Evolutionary conservation across 306 rosid species (phyloP), one percentile per base, ranked within the genome.

Genomic region (Nissolia schottii): DNA sequence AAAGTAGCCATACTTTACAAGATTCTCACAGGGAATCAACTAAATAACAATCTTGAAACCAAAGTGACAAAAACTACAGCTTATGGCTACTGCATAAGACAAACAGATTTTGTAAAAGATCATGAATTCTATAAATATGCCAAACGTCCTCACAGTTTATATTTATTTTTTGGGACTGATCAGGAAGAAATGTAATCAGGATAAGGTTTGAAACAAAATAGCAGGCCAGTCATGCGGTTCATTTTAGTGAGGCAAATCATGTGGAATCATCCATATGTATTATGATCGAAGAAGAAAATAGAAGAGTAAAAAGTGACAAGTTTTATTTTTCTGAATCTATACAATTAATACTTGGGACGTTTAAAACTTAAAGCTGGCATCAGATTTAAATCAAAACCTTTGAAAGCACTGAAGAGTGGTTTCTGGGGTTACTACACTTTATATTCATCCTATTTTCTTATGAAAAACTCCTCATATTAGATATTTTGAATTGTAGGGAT

Each of bases 131-230:
- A 13, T 24, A 60, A 49, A 32, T 49, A 62, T 24, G 23, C 24
- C 53, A 53, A 37, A 29, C 49, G 65, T 16, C 43, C 15, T 37
- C 24, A 55, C 15, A 46, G 1, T 56, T 29, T 38, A n/a, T 16
- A 35, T 73, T 61, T 37, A 2, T 48, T 70, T 45, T 54, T n/a
- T n/a, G 31, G 28, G 48, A 48, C 60, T 60, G 71, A 38, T 14
- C n/a, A 11, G 23, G 48, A 25, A 70, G 59, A 77, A 69, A 62
- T 61, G 14, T 18, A 51, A 37, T 50, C 56, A 16, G 56, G 64
- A 63, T 31, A 34, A 61, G 15, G 54, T 63, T 74, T 18, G 23
- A 29, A 70, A 64, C 24, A 34, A 46, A 61, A 61, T 73, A 72
- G 10, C 29, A 65, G 24, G 20, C 51, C 13, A 31, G 62, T 14